Base-by-base conservation (phyloP, 148 eudicot genomes). In the Polygonum aviculare region DNA sequence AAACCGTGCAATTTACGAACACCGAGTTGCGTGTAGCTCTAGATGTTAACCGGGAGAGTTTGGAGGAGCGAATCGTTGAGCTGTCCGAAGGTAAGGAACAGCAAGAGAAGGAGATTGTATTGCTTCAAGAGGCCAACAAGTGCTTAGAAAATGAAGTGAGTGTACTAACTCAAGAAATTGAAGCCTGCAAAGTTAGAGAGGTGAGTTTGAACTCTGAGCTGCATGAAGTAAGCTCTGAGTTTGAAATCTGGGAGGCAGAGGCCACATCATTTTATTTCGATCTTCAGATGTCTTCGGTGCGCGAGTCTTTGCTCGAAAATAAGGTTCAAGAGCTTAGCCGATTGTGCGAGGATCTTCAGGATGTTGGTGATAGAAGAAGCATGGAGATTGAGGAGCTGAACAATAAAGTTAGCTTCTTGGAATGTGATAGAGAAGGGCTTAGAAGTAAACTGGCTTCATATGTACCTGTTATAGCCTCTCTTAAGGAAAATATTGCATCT, bases 171-270 rank as follows among this genome's bases (percentile, higher is more conserved):
- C 90, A 86, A 78, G 91, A 92, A 78, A 54, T 89, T 45, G 96
- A 89, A 80, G 96, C 87, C 48, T 81, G 77, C 54, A 86, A 76
- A 73, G 84, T 82, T 48, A 84, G 83, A 80, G 96, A 93, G 81
- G 94, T 88, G 80, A 79, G 81, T 51, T 81, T 95, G 78, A 79
- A 79, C 49, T 89, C 86, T 1, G 96, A 92, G 85, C 84, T 95
- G 45, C 86, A 87, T 50, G 96, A 90, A 79, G 86, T 81, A 54
- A 86, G 84, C 83, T 81, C 85, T 70, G 99, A 90, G 78, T 90
- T 82, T 83, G 93, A 95, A 80, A 83, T 95, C 26, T 92, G 96
- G 93, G 99, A 95, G 67, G 88, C 91, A 49, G 97, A 95, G 77
- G 99, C 99, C 19, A 73, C 93, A 41, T 79, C 91, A 15, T 95